Base-by-base conservation (phyloP, 257 asterid species). In the Solanum pinnatisectum region DNA sequence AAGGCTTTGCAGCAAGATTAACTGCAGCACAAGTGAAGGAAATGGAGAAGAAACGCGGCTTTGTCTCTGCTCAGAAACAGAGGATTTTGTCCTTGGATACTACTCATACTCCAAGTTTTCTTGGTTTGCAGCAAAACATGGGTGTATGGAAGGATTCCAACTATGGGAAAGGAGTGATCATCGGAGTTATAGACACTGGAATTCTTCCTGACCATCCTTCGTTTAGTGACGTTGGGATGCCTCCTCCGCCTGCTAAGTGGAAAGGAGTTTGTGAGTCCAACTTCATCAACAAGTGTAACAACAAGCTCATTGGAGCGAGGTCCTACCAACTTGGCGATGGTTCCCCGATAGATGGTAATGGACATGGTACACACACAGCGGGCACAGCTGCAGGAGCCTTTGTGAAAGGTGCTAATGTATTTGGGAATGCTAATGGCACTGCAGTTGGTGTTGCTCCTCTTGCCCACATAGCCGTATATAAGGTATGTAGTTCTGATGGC, bases 311-410 rank as follows among this genome's bases (percentile, higher is more conserved):
- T 3, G 96, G 96, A 63, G 94, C 93, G 4, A 89, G 94, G 52
- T 12, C 39, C 36, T 87, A 90, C 3, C 3, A 8, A 0, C 10
- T 4, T 0, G 88, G 37, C 3, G 22, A 44, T 4, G 88, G 76
- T 5, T 70, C 90, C 1, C 91, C 93, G 0, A 14, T 89, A 1
- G 95, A 93, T 39, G 15, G 12, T 1, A 11, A 10, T 11, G 96
- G 95, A 8, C 96, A 94, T 27, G 95, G 96, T 10, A 92, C 95
- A 0, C 95, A 93, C 49, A 90, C 94, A 0, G 93, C 96, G 0
- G 39, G 94, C 85, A 94, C 91, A 14, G 94, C 95, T 0, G 95
- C 95, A 1, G 95, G 96, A 12, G 92, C 86, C 84, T 94, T 91
- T 27, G 94, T 94, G 16, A 30, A 70, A 0, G 93, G 94, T 5